Evolutionary conservation across 1,139 yeast genomes (phyloP), one percentile per base, ranked within the genome.

Genomic region (Candida sp.): DNA sequence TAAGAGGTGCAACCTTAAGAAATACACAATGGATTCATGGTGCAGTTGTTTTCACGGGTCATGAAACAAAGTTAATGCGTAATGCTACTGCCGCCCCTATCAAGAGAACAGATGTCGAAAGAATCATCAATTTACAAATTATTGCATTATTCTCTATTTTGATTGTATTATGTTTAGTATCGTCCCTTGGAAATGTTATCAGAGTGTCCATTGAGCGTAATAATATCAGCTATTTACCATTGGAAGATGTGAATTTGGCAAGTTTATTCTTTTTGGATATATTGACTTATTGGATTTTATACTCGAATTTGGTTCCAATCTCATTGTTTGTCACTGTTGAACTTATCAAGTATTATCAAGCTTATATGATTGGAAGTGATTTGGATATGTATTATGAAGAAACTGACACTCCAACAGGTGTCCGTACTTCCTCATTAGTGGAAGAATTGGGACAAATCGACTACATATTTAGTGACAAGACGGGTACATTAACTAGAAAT

Each of bases 41-140:
- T 25, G 75, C 90, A 38, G 97, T 88, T 3, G 81, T 93, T 1
- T 95, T 93, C 61, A 95, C 99, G 0, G 99, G 99, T 23, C 99
- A 95, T 62, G 99, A 95, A 66, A 93, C 99, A 0, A 95, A 95
- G 59, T 75, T 95, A 51, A 93, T 95, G 99, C 81, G 99, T 60
- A 95, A 95, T 68, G 99, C 99, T 11, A 91, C 98, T 2, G 97
- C 99, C 3, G 84, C 99, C 1, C 99, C 99, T 4, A 95, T 95
- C 56, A 95, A 95, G 61, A 79, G 96, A 57, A 95, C 99, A 1
- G 97, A 96, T 23, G 98, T 95, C 11, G 99, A 95, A 69, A 81
- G 96, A 63, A 88, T 91, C 65, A 91, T 95, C 52, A 95, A 95
- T 61, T 68, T 88, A 55, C 99, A 95, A 63, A 93, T 93, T 56